A percentile compares a stretch with the other conserved stretches of the same genome.
phyloP scores from a whole-genome alignment of 176 grass and related monocot genomes.

The Echinochloa phyllopogon region DNA sequence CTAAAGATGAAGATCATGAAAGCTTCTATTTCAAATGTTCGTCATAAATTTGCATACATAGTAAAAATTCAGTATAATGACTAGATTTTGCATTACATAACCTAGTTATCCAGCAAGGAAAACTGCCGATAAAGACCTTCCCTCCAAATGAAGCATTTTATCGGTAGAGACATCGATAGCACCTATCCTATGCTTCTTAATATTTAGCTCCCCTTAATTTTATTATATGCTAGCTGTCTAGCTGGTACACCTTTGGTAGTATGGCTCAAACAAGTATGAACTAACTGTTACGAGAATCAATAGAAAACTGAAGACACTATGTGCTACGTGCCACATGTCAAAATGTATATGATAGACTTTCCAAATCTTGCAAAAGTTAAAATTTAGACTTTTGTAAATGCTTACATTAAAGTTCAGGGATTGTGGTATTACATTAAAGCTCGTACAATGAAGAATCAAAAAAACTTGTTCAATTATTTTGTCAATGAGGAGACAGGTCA shows the following conservation, averaged over 20 bases:
- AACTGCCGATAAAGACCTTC: background rate
- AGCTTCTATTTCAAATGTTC: background rate
- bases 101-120: background rate
- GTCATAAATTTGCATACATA: background rate
- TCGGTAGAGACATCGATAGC: background rate
- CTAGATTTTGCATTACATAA: too few species aligned
- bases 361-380: too few species aligned
- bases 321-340: too few species aligned
- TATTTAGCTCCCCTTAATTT: background rate
- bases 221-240: background rate
- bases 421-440: too few species aligned
- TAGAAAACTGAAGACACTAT: too few species aligned
- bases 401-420: too few species aligned
- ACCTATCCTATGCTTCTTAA: background rate
- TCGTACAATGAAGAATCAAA: background rate
- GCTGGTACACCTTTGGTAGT: too few species aligned
- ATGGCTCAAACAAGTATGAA: too few species aligned
- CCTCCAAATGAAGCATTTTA: background rate
- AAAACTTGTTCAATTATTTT: background rate
- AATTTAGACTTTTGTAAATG: too few species aligned
- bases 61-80: background rate
- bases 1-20: background rate
- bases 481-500: background rate
- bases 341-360: too few species aligned
- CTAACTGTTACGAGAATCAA: too few species aligned